Conservation (phyloP, 2,329 filamentous ascomycete genomes). For the Blastomyces gilchristii region DNA sequence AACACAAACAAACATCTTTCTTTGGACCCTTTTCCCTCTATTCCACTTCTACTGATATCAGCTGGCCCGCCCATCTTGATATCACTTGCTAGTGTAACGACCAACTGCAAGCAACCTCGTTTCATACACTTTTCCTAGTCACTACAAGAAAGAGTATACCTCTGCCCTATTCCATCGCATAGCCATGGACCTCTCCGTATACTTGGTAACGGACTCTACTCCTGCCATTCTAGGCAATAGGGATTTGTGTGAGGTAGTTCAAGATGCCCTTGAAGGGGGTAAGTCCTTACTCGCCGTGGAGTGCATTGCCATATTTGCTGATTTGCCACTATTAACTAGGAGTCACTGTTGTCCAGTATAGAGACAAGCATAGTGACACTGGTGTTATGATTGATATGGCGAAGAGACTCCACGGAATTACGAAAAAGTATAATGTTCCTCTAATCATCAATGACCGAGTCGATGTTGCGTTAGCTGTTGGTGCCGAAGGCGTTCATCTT, state of each 20-base stretch:
- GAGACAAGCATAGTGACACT: slow-evolving; percentile 77
- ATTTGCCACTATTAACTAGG: slow-evolving; percentile 30
- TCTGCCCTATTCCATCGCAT: slow-evolving; percentile 17
- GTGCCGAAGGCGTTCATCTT: slow-evolving; percentile 85
- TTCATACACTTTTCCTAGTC: background rate
- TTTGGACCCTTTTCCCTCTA: background rate
- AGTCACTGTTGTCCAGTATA: slow-evolving; percentile 77
- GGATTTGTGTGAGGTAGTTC: slow-evolving; percentile 63
- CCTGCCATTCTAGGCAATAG: slow-evolving; percentile 63
- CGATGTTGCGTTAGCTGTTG: slow-evolving; percentile 75
- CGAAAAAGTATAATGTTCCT: slow-evolving; percentile 57
- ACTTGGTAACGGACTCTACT: slow-evolving; percentile 91
- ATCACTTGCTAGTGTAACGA: background rate
- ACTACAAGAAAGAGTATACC: background rate
- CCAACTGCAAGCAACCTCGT: background rate
- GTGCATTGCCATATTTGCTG: background rate
- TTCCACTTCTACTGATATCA: background rate
- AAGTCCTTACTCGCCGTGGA: slow-evolving; percentile 13
- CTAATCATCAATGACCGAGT: slow-evolving; percentile 88
- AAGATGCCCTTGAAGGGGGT: slow-evolving; percentile 64
- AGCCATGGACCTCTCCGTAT: slow-evolving; percentile 64
- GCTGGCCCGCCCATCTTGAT: background rate
- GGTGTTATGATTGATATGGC: slow-evolving; percentile 60
- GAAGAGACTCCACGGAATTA: slow-evolving; percentile 59
- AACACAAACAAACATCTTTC: background rate